Base-by-base conservation (phyloP, 495 filamentous ascomycete genomes). In the Xylaria longipes region DNA sequence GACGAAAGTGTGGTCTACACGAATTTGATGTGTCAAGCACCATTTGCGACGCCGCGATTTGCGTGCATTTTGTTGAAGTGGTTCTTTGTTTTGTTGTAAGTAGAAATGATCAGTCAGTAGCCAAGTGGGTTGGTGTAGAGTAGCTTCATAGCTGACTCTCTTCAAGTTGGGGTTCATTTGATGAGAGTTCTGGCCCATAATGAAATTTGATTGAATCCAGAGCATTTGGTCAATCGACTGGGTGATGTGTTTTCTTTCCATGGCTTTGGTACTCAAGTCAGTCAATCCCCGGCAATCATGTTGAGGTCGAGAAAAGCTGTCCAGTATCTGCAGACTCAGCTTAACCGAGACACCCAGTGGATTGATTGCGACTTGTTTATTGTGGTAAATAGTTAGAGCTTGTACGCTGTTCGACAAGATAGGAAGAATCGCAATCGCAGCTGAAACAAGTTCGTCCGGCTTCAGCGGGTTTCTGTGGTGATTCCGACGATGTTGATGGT, bases 401-500 rank as follows among this genome's bases (percentile, higher is more conserved):
- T 60, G 31, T 37, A 9, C 12, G 31, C 11, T 33, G 31, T 37
- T 22, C 27, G 11, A 43, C 29, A 15, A 29, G 7, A 56, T 66
- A 31, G 31, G 15, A 48, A 50, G 45, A 29, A 50, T 39, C 29
- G 45, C 31, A 29, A 50, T 39, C 29, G 45, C 31, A 52, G 17
- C 45, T 52, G 45, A n/a, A 1, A 52, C 22, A 25, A 54, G 35
- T 50, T 27, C 35, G n/a, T 25, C 48, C 33, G 46, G 48, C 66
- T 54, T 61, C 52, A 45, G 56, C 39, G 37, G 66, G 39, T 46
- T 69, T 33, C 66, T 14, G 3, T 46, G 54, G 52, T 61, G 52
- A 45, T 35, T 41, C 20, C 41, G 56, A 48, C 66, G 12, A 58
- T 61, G 65, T 56, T 45, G 33, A 29, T n/a, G 14, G 37, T 56